Percentiles rank a stretch among this genome's conserved stretches.
phyloP scores from a whole-genome alignment of 2,329 filamentous ascomycete genomes.

The Coniochaeta sp. region DNA sequence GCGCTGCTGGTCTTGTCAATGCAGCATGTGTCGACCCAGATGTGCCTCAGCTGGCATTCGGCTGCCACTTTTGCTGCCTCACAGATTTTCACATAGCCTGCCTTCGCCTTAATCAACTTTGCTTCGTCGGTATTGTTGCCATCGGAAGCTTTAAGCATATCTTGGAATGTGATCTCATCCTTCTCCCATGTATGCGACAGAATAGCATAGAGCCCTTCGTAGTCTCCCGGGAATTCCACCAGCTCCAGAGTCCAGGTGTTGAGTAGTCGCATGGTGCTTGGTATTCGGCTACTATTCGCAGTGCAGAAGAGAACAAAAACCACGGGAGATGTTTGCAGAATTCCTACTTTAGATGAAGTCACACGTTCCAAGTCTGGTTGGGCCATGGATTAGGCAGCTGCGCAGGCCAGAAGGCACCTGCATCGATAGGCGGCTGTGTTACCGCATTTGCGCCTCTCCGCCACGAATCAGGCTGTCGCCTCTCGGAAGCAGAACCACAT shows the following conservation, averaged over 20 bases:
- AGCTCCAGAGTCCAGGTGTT: background rate
- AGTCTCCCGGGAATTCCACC: background rate
- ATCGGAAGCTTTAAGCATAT: background rate
- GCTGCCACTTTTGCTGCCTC: background rate
- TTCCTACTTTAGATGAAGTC: no score
- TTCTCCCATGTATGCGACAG: slow-evolving; percentile 1
- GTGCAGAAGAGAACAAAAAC: no score
- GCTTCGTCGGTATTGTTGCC: background rate
- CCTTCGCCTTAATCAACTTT: background rate
- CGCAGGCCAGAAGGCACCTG: no score
- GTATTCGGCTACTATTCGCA: no score
- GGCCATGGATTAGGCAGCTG: no score
- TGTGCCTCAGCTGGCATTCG: background rate
- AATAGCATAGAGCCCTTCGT: background rate
- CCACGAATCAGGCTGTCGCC: no score
- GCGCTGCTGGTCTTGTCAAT: slow-evolving; percentile 2
- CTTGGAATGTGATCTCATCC: slow-evolving; percentile 1
- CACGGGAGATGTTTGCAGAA: no score
- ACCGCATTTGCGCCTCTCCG: no score
- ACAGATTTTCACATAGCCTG: background rate
- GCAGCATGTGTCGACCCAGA: slow-evolving; percentile 3
- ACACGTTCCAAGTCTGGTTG: no score
- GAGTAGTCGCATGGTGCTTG: background rate
- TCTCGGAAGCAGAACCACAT: no score
- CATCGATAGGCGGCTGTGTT: no score